Evolutionary conservation across 768 basidiomycete genomes (phyloP), one percentile per base, ranked within the genome.

Genomic region (Lactifluus subvellereus): DNA sequence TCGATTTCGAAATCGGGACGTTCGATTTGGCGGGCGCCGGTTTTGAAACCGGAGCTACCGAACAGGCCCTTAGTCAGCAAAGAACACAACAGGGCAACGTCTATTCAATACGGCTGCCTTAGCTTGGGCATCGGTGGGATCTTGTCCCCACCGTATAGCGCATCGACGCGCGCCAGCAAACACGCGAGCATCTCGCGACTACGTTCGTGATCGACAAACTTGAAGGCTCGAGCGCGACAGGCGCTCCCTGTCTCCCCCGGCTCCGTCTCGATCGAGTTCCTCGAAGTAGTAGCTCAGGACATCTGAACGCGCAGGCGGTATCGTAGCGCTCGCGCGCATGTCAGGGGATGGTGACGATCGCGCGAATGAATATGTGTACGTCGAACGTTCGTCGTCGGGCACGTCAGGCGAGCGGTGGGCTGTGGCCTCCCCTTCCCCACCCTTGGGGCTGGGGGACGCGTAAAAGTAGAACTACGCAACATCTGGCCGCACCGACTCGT

Each of bases 401-500:
- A 27, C 60, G 16, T 64, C 54, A 10, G 40, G 63, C n/a, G 32
- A 43, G 20, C 35, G 61, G 22, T 27, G 42, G 20, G 30, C 7
- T 1, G n/a, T 6, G 18, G 37, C 11, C 1, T 4, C 27, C 27
- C 27, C 27, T 27, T 27, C 27, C 27, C 27, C 27, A 27, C 27
- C 52, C 2, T 30, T 50, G 33, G 42, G 13, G 53, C n/a, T 49
- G 18, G 45, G 7, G 10, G 53, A 14, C 13, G 54, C 45, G 13
- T 43, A 47, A 18, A 60, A 49, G 48, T 62, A 63, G 48, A 66
- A 66, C 67, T 60, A 65, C 40, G 61, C 65, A 16, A 62, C 27
- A 45, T 67, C 65, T 14, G 58, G 45, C 7, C 67, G 57, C 20
- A 66, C 59, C 8, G 61, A 49, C 27, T 66, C 66, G 13, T 53